Conservation (phyloP, 1,139 yeast species). For the Yamadazyma membranifaciens region DNA sequence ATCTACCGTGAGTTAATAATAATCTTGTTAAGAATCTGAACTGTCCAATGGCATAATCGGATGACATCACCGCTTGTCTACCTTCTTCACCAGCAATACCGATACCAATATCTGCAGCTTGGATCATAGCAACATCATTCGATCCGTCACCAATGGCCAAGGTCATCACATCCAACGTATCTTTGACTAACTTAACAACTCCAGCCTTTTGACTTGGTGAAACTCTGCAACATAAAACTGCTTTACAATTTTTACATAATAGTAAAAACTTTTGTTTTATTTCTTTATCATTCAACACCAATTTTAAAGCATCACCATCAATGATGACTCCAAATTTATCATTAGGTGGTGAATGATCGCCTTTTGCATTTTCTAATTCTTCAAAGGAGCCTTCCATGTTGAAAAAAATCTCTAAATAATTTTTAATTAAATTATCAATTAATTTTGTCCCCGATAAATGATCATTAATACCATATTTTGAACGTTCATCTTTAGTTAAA, state of each 20-base stretch:
- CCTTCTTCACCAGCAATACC: constrained; percentile 99
- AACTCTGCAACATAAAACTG: constrained; percentile 95
- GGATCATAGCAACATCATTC: constrained; percentile 97
- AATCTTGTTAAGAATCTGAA: constrained; percentile 80
- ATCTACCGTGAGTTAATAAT: constrained; percentile 88
- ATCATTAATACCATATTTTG: constrained; percentile 21
- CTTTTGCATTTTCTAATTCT: constrained; percentile 60
- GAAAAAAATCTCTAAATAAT: constrained; percentile 62
- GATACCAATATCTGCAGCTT: constrained; percentile 98
- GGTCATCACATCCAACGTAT: constrained; percentile 72
- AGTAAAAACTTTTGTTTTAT: constrained; percentile 68
- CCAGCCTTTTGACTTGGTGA: constrained; percentile 96
- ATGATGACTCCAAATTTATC: constrained; percentile 80
- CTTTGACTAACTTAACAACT: constrained; percentile 88
- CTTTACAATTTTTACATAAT: constrained; percentile 88
- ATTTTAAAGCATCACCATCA: constrained; percentile 88
- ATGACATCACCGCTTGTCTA: constrained; percentile 95
- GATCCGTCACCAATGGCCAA: constrained; percentile 99
- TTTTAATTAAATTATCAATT: constrained; percentile 56
- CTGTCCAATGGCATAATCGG: constrained; percentile 96
- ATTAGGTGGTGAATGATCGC: constrained; percentile 75
- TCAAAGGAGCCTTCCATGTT: constrained; percentile 59
- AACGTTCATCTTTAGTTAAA: constrained; percentile 28
- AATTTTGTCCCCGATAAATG: constrained; percentile 17
- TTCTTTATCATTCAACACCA: constrained; percentile 60